Evolutionary conservation across 2,329 filamentous ascomycete species (phyloP).

Genomic region (Ophiostoma pallidulum): DNA sequence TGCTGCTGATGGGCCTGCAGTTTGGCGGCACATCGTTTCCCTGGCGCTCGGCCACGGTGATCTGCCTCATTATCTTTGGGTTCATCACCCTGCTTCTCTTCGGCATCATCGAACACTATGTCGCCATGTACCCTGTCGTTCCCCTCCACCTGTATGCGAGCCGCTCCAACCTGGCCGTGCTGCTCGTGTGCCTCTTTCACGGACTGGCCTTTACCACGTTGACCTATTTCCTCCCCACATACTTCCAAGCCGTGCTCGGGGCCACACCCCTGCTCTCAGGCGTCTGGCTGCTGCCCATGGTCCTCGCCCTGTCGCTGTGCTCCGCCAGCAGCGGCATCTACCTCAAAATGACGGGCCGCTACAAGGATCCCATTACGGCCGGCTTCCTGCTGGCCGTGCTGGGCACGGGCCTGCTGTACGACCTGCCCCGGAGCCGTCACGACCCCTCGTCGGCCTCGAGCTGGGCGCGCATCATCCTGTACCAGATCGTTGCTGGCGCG

Average conservation of each 20-base stretch:
- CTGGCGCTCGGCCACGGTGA: conserved; percentile 51
- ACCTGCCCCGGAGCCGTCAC: conserved; percentile 33
- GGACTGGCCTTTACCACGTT: conserved; percentile 52
- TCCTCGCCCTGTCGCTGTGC: conserved; percentile 29
- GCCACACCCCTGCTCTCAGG: conserved; percentile 52
- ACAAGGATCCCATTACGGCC: conserved; percentile 40
- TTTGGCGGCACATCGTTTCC: conserved; percentile 49
- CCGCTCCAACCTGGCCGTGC: conserved; percentile 46
- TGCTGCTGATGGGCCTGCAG: conserved; percentile 61
- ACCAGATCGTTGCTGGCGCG: conserved; percentile 44
- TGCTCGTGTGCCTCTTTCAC: conserved; percentile 38
- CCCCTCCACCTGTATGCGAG: conserved; percentile 52
- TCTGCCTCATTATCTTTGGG: conserved; percentile 55
- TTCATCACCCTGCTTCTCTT: conserved; percentile 39
- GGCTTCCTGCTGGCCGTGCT: conserved; percentile 44
- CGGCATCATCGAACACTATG: conserved; percentile 50
- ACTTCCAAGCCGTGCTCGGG: conserved; percentile 59
- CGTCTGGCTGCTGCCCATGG: conserved; percentile 25
- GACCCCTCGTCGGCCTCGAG: conserved; percentile 25
- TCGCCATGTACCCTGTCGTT: conserved; percentile 60
- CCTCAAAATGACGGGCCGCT: conserved; percentile 27
- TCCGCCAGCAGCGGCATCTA: conserved; percentile 28
- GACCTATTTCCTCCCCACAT: conserved; percentile 65
- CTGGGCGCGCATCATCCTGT: conserved; percentile 36
- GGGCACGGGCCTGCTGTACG: conserved; percentile 44